Evolutionary conservation across 2,329 filamentous ascomycete genomes (phyloP), one percentile per base, ranked within the genome.

Genomic region (Ascochyta pisi): DNA sequence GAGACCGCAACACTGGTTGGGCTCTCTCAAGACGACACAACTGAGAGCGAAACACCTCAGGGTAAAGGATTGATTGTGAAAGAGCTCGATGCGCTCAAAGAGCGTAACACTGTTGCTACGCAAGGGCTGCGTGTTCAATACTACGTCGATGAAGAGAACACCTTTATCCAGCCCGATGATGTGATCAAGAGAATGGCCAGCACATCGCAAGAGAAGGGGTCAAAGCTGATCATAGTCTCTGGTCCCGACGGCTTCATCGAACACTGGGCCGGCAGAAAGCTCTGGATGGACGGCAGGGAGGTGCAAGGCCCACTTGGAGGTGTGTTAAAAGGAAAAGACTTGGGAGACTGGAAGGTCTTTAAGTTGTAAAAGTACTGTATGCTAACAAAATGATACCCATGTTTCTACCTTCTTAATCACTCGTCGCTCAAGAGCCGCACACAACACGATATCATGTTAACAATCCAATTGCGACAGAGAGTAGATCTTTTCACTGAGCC

Each of bases 241-340:
- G 95, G 95, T 0, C 94, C 95, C 0, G 91, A 96, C 50, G 94
- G 95, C 0, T 98, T 98, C 76, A 83, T 98, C 35, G 83, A 85
- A 39, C 84, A 89, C 61, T 91, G 90, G 77, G 91, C 92, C 2
- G 94, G 95, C 1, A 81, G 87, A 9, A 96, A 96, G 77, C 77
- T 85, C 3, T 96, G 91, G 90, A 79, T 82, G 10, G 83, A 83
- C 26, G 91, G 92, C 0, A 79, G 80, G 54, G 89, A 96, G 76
- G 80, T 84, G 10, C 92, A 96, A 68, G 93, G 93, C 0, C 82
- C 84, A 0, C 77, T 96, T 0, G 83, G 84, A 6, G 93, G 93
- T 0, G 73, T 92, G 2, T 75, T 93, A 19, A 84, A 82, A 2
- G 77, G 80, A 41, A 76, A 96, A 70, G 78, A 85, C 64, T 76